A percentile compares a stretch with the other conserved stretches of the same genome.
Evolutionary conservation across 306 rosid species (phyloP).

Genomic region (Pterocarpus santalinus): DNA sequence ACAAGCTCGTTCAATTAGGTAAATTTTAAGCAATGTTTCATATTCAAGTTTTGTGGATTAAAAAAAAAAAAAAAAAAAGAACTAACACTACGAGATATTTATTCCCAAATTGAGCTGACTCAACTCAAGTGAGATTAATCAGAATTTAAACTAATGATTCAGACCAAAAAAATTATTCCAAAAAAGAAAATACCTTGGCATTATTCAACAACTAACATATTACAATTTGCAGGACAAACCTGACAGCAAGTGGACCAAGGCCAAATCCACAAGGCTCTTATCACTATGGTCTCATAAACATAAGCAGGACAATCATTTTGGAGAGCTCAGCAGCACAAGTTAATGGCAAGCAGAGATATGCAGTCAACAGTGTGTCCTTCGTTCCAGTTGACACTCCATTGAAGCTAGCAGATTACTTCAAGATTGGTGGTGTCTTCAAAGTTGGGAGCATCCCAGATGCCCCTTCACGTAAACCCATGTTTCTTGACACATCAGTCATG

Average conservation of each 20-base stretch:
- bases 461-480: slow-evolving; percentile 63
- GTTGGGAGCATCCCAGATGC: slow-evolving; percentile 80
- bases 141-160: no score
- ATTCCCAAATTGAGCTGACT: no score
- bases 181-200: not conserved
- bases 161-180: no score
- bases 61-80: no score
- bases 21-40: no score
- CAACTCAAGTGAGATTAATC: no score
- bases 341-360: slow-evolving; percentile 79
- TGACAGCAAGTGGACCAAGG: slow-evolving; percentile 96
- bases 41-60: no score
- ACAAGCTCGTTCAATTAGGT: slow-evolving; percentile 92
- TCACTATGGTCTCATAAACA: slow-evolving; percentile 82
- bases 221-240: slow-evolving; percentile 71
- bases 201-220: not conserved
- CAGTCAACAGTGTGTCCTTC: slow-evolving; percentile 80
- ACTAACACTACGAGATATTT: no score
- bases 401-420: slow-evolving; percentile 89
- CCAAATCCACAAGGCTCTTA: slow-evolving; percentile 98
- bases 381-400: slow-evolving; percentile 79
- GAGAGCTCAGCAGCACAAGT: slow-evolving; percentile 83
- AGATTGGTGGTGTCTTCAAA: slow-evolving; percentile 72
- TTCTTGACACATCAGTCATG: slow-evolving; percentile 87
- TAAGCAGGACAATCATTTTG: slow-evolving; percentile 70